Conservation (phyloP, 441 rosid genomes). For the Gossypium trilobum region DNA sequence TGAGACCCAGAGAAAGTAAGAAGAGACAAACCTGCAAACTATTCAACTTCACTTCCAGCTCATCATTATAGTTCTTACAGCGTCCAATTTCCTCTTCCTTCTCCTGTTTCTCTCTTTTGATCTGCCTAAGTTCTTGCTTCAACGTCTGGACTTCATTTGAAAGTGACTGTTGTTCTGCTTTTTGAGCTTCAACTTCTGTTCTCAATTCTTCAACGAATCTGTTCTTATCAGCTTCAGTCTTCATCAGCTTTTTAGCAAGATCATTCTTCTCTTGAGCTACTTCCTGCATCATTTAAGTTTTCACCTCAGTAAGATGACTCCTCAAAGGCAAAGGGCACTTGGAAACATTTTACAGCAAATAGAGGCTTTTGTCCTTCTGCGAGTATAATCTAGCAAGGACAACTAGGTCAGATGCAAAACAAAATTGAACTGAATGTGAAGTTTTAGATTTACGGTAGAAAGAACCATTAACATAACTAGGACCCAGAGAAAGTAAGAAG, state of each 20-base stretch:
- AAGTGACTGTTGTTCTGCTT: conserved; percentile 71
- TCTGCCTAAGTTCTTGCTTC: conserved; percentile 76
- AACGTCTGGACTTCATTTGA: conserved; percentile 75
- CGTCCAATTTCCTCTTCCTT: conserved; percentile 85
- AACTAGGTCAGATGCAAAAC: too few species aligned
- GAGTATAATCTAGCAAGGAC: too few species aligned
- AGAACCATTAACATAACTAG: too few species aligned
- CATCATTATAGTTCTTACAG: conserved; percentile 79
- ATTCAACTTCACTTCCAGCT: conserved; percentile 78
- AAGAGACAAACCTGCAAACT: conserved; percentile 65
- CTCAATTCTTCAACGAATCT: conserved; percentile 82
- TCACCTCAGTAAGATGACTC: neutral
- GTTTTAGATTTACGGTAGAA: too few species aligned
- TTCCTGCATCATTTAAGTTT: conserved; percentile 37
- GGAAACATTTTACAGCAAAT: neutral
- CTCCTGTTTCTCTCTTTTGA: conserved; percentile 83
- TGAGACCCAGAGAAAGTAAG: neutral
- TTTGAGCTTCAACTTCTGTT: conserved; percentile 57
- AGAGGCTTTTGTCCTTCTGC: neutral
- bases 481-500: too few species aligned
- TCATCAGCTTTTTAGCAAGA: conserved; percentile 72
- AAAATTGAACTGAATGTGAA: too few species aligned
- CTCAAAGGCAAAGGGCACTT: neutral
- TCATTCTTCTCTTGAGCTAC: conserved; percentile 39
- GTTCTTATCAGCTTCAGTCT: conserved; percentile 77